Base-by-base conservation (phyloP, 306 rosid genomes). In the Vigna unguiculata region DNA sequence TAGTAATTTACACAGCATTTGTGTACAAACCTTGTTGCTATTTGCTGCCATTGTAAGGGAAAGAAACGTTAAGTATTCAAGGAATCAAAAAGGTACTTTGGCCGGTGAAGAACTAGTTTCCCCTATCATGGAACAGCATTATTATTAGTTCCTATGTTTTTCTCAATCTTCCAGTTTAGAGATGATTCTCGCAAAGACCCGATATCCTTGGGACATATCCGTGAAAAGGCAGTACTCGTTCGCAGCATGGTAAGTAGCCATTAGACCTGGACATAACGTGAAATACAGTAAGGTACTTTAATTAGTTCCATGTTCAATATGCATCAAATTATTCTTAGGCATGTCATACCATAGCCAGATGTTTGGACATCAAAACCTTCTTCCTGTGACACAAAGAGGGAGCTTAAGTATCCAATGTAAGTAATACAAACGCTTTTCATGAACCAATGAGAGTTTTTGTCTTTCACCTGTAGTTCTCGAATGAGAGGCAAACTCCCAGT, bases 321-420 rank as follows among this genome's bases (percentile, higher is more conserved):
- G 67, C 57, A 72, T 17, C 71, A 28, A 5, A 20, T 60, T 76
- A 62, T 49, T 64, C 41, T 15, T 16, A 45, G 70, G 52, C 14
- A 45, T 9, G 52, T 21, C 90, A 68, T 90, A 95, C 99, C 93
- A 22, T 92, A 95, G 83, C 98, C 98, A 41, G 86, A 20, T 75
- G 92, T 89, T 78, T 95, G 98, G 83, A 95, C 99, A 80, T 95
- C 98, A 65, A 90, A 95, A 24, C 99, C 99, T 70, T 86, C 96
- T 16, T 91, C 97, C 99, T 92, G 60, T 16, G 41, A 75, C 59
- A 77, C 53, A 78, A 49, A 49, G 34, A 28, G 47, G 67, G 58
- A 32, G 34, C 5, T 58, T 57, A 12, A 65, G 76, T 32, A 63
- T 71, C 20, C 38, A 52, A 74, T 75, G 47, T 53, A 25, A 51